These are phyloP conservation scores for Barnettozyma sp. DNA, from an alignment of 805 yeast genomes.

Conservation along the genomic window DNA sequence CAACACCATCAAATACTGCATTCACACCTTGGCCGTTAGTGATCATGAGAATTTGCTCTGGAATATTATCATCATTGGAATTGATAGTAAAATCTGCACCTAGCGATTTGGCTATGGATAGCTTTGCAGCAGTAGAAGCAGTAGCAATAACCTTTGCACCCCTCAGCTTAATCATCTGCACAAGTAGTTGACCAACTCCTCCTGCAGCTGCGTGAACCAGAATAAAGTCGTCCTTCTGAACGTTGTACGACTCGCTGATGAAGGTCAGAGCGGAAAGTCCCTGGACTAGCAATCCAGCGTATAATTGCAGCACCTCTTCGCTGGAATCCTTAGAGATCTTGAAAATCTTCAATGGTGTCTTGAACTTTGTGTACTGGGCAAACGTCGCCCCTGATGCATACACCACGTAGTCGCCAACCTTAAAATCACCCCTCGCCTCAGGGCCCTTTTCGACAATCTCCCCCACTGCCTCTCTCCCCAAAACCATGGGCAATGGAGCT, in stretches of 20 bases:
- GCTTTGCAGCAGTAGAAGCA: constrained; percentile 73
- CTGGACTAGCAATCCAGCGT: constrained; percentile 59
- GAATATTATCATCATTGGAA: constrained; percentile 46
- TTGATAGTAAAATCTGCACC: constrained; percentile 78
- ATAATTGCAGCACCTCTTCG: constrained; percentile 45
- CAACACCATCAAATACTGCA: constrained; percentile 68
- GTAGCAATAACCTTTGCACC: constrained; percentile 85
- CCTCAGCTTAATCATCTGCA: constrained; percentile 50
- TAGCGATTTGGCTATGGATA: constrained; percentile 50
- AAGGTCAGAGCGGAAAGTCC: constrained; percentile 79
- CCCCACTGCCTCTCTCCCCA: constrained; percentile 76
- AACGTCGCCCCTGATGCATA: constrained; percentile 49
- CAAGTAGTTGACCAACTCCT: constrained; percentile 74
- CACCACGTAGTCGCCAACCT: constrained; percentile 67
- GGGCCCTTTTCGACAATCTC: constrained; percentile 58
- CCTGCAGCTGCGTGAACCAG: constrained; percentile 94
- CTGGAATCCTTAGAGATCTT: constrained; percentile 43
- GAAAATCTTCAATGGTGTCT: constrained; percentile 30
- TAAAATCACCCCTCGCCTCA: constrained; percentile 40
- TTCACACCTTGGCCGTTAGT: constrained; percentile 63
- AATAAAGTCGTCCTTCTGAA: constrained; percentile 62
- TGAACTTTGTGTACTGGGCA: constrained; percentile 63
- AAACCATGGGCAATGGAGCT: constrained; percentile 46
- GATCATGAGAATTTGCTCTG: constrained; percentile 46
- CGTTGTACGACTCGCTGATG: constrained; percentile 55